phyloP scores from a whole-genome alignment of 805 yeast genomes.

The Schizosaccharomyces japonicus region DNA sequence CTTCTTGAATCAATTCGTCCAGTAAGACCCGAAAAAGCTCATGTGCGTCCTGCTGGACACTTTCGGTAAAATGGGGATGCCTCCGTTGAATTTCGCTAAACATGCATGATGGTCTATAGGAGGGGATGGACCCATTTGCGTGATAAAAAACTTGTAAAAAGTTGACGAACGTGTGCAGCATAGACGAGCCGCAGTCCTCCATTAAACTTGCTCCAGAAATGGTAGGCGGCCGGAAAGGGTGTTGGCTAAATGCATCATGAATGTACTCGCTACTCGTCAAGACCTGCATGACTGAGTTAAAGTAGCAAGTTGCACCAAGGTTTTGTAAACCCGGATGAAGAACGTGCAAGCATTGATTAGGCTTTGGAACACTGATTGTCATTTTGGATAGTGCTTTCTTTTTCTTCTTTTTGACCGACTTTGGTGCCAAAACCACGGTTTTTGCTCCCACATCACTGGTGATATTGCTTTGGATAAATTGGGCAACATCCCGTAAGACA shows the following conservation, averaged over 20 bases:
- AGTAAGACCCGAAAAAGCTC: slow-evolving; percentile 4
- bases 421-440: neutral
- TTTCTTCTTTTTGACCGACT: neutral
- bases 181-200: neutral
- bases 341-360: neutral
- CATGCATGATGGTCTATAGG: neutral
- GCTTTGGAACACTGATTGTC: neutral
- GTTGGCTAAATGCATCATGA: slow-evolving; percentile 2
- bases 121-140: neutral
- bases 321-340: slow-evolving; percentile 42
- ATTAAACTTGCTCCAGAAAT: neutral
- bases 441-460: neutral
- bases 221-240: neutral
- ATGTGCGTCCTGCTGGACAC: slow-evolving; percentile 4
- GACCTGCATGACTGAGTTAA: slow-evolving; percentile 81
- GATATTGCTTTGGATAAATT: neutral
- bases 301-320: slow-evolving; percentile 77
- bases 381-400: neutral
- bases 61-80: slow-evolving; percentile 3
- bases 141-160: neutral
- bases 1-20: neutral
- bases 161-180: neutral
- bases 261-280: slow-evolving; percentile 18
- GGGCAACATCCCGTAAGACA: neutral
- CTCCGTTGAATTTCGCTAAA: neutral